Percentiles rank a stretch among this genome's conserved stretches.
These are phyloP conservation scores for Sutorius australiensis DNA, from an alignment of 768 basidiomycete genomes.

Conservation along the genomic window DNA sequence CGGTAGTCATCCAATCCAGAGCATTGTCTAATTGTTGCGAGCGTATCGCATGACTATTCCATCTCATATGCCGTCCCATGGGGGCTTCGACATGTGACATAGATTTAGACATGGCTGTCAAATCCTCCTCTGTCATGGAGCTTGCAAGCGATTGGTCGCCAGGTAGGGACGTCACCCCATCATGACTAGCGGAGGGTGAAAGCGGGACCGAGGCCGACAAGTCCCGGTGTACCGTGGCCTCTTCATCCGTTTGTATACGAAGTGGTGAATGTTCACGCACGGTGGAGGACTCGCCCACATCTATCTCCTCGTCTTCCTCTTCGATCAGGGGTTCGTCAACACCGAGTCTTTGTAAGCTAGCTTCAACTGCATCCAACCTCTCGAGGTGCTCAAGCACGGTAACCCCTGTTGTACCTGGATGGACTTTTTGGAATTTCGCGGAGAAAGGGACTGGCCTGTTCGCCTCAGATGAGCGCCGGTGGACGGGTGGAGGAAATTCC, in stretches of 20 bases:
- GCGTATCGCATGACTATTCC: slow-evolving; percentile 30
- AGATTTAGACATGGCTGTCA: slow-evolving; percentile 72
- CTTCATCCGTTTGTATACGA: slow-evolving; percentile 32
- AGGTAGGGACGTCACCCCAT: slow-evolving; percentile 47
- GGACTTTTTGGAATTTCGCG: slow-evolving; percentile 78
- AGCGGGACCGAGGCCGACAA: slow-evolving; percentile 39
- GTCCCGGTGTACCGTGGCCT: slow-evolving; percentile 10
- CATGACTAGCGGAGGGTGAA: slow-evolving; percentile 58
- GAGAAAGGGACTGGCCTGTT: slow-evolving; percentile 79
- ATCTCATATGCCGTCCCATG: slow-evolving; percentile 34
- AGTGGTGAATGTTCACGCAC: slow-evolving; percentile 14
- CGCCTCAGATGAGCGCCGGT: slow-evolving; percentile 57
- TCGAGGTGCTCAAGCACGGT: slow-evolving; percentile 83
- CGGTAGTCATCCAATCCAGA: slow-evolving; percentile 46
- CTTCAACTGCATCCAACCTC: slow-evolving; percentile 78
- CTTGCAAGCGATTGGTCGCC: slow-evolving; percentile 51
- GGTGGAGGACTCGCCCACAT: slow-evolving; percentile 54
- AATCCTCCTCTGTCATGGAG: slow-evolving; percentile 65
- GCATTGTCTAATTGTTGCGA: slow-evolving; percentile 31
- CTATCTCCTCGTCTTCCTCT: slow-evolving; percentile 54
- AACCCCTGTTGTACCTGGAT: slow-evolving; percentile 84
- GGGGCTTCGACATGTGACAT: slow-evolving; percentile 64
- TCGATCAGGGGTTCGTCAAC: slow-evolving; percentile 49
- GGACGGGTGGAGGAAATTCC: slow-evolving; percentile 73
- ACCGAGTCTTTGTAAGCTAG: slow-evolving; percentile 70